Evolutionary conservation across 2,329 filamentous ascomycete species (phyloP).

Genomic region (Myotisia sp.): DNA sequence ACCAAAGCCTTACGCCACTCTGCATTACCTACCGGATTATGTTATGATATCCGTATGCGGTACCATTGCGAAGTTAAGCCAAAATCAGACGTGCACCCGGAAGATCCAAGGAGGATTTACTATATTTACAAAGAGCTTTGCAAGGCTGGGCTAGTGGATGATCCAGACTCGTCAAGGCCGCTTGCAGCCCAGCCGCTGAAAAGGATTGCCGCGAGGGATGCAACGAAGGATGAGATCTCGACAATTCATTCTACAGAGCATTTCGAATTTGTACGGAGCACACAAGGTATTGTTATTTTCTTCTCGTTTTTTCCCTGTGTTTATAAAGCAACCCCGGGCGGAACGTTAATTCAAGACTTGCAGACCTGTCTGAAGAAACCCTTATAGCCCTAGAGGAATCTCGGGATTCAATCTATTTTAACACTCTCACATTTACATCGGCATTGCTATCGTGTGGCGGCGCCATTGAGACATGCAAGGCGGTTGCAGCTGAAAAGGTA

Average conservation of each 20-base stretch:
- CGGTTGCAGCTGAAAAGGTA: conserved; percentile 67
- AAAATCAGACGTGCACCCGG: conserved; percentile 64
- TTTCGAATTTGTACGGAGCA: conserved; percentile 58
- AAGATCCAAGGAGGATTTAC: conserved; percentile 83
- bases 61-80: conserved; percentile 75
- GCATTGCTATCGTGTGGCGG: conserved; percentile 77
- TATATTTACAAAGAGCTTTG: conserved; percentile 86
- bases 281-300: conserved; percentile 28
- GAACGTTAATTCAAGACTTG: not conserved
- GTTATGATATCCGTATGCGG: conserved; percentile 91
- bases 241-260: conserved; percentile 66
- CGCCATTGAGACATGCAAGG: conserved; percentile 87
- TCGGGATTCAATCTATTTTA: conserved; percentile 69
- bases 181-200: conserved; percentile 42
- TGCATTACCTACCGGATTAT: conserved; percentile 57
- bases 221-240: conserved; percentile 65
- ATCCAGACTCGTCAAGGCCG: conserved; percentile 37
- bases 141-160: conserved; percentile 61
- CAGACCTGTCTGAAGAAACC: conserved; percentile 41
- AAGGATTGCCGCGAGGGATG: conserved; percentile 63
- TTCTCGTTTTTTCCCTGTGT: not conserved
- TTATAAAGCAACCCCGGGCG: not conserved
- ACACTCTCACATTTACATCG: conserved; percentile 64
- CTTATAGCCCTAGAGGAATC: conserved; percentile 56
- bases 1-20: conserved; percentile 32